Base-by-base conservation (phyloP, 2,329 filamentous ascomycete genomes). In the Colletotrichum musae region DNA sequence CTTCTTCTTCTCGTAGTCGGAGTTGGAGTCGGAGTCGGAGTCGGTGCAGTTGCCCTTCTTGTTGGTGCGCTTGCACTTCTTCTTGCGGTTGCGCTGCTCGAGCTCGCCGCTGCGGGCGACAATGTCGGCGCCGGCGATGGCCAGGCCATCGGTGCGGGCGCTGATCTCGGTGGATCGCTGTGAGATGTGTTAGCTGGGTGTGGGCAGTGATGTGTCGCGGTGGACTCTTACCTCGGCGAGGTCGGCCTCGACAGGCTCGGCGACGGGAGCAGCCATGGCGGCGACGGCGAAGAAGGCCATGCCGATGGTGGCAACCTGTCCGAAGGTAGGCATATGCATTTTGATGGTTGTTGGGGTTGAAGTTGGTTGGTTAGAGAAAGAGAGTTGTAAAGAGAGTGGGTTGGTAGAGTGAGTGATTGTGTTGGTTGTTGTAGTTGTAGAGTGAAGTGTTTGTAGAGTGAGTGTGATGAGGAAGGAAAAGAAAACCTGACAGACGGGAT, bases 241-340 rank as follows among this genome's bases (percentile, higher is more conserved):
- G 10, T 58, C 66, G 24, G 26, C 28, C 53, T 58, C 45, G 2
- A 39, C 9, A n/a, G 61, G 54, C 66, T 56, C 62, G 18, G 62
- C 62, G 7, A 65, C 21, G 45, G 66, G 66, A 5, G n/a, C 50
- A 52, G 66, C 62, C 51, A 69, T 21, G 16, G 62, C 61, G 32
- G 66, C 54, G 26, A 21, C 50, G 36, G 66, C 45, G 21, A 69
- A 60, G 66, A 69, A 66, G 51, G 62, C 62, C 41, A 69, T 60
- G 51, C 66, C 66, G 10, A 69, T 32, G 18, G 66, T 69, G 66
- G 66, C 66, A 60, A 69, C 43, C 56, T 69, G 66, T 28, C 54
- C 62, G 36, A 69, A 52, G 18, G 66, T 69, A 52, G 66, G 66
- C 36, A 60, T 45, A 45, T 66, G 66, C 66, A 69, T 69, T 39